phyloP scores from a whole-genome alignment of 768 basidiomycete genomes.

The Russula vinacea region DNA sequence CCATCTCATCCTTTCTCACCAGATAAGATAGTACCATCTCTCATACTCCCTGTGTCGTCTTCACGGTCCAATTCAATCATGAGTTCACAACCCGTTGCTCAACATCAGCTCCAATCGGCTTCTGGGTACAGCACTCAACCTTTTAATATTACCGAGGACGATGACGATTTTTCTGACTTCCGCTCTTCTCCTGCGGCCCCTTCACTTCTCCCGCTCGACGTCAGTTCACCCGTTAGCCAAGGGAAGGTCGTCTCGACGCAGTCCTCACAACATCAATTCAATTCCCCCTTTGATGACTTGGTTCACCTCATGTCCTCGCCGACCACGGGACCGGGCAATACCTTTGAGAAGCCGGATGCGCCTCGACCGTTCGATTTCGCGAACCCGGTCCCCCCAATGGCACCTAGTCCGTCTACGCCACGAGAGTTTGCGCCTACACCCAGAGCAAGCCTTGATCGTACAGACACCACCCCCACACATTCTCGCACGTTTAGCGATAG shows the following conservation, averaged over 20 bases:
- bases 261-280: conserved; percentile 26
- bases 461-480: neutral
- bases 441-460: neutral
- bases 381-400: neutral
- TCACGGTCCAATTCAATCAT: neutral
- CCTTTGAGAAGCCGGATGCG: neutral
- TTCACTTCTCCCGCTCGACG: conserved; percentile 12
- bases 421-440: conserved; percentile 2
- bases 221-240: conserved; percentile 2
- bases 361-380: neutral
- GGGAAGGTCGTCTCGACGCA: neutral
- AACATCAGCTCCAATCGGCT: neutral
- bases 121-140: neutral
- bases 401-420: conserved; percentile 19
- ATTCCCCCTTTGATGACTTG: conserved; percentile 44
- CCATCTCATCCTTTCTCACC: neutral
- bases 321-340: neutral
- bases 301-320: conserved; percentile 47
- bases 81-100: neutral
- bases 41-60: conserved; percentile 28
- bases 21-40: conserved; percentile 10
- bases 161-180: conserved; percentile 56
- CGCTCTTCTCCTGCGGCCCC: conserved; percentile 36
- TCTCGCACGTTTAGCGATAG: neutral
- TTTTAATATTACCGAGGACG: conserved; percentile 15